Evolutionary conservation across 257 asterid genomes (phyloP).

Genomic region (Petunia axillaris): DNA sequence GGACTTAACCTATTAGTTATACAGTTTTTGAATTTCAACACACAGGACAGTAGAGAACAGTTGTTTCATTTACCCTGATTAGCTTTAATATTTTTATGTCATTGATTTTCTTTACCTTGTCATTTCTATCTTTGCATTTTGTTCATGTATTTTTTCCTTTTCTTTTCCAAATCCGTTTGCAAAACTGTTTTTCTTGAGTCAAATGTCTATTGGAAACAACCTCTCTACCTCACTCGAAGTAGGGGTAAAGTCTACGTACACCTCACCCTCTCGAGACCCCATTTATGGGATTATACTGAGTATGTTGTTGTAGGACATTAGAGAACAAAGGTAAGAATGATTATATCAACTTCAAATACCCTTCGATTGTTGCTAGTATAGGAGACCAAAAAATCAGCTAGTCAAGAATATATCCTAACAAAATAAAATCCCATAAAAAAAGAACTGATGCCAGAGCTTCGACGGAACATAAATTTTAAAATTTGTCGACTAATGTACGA

Average conservation of each 20-base stretch:
- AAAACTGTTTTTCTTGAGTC: too few relatives aligned
- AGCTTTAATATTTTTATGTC: too few relatives aligned
- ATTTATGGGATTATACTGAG: too few relatives aligned
- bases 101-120: too few relatives aligned
- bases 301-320: neutral
- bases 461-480: neutral
- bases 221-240: too few relatives aligned
- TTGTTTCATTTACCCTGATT: too few relatives aligned
- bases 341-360: neutral
- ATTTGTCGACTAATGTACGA: neutral
- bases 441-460: neutral
- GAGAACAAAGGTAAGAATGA: slow-evolving; percentile 5
- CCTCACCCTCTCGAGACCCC: too few relatives aligned
- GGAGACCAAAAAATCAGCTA: neutral
- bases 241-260: too few relatives aligned
- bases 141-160: too few relatives aligned
- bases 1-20: neutral
- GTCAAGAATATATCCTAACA: neutral
- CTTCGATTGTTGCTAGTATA: slow-evolving; percentile 18
- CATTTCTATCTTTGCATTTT: too few relatives aligned
- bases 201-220: too few relatives aligned
- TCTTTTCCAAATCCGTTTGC: too few relatives aligned
- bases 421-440: neutral
- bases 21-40: neutral
- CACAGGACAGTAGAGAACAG: neutral